Conservation (phyloP, 306 rosid genomes). For the Trifolium fragiferum region DNA sequence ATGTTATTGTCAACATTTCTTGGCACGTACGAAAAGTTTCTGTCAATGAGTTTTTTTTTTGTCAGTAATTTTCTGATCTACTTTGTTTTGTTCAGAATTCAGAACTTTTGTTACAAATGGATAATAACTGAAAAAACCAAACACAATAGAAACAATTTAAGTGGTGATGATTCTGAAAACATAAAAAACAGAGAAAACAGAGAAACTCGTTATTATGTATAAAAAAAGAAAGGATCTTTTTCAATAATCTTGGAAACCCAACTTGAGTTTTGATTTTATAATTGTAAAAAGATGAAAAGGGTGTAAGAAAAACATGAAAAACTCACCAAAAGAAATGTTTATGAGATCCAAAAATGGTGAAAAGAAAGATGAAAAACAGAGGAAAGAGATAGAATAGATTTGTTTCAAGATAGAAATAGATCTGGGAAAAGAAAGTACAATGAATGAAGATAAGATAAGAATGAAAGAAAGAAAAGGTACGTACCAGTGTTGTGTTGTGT, state of each 20-base stretch:
- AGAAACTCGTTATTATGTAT: not conserved
- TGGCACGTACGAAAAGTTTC: constrained; percentile 58
- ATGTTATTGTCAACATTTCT: constrained; percentile 49
- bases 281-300: not conserved
- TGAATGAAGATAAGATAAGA: not conserved
- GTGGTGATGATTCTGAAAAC: constrained; percentile 20
- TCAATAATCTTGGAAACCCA: constrained; percentile 26
- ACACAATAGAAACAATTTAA: not conserved
- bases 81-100: constrained; percentile 37
- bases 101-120: constrained; percentile 23
- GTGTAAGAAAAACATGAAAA: not conserved
- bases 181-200: not conserved
- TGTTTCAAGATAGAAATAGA: constrained; percentile 4
- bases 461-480: not conserved
- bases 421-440: constrained; percentile 26
- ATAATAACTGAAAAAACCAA: constrained; percentile 11
- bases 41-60: constrained; percentile 38
- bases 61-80: constrained; percentile 47
- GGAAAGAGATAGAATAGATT: not conserved
- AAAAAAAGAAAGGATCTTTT: constrained; percentile 11
- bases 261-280: constrained; percentile 17
- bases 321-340: not conserved
- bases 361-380: not conserved
- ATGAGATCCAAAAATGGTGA: not conserved
- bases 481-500: constrained; percentile 5